Evolutionary conservation across 116 monocot species (phyloP).

Genomic region (Dioscorea cayenensis): DNA sequence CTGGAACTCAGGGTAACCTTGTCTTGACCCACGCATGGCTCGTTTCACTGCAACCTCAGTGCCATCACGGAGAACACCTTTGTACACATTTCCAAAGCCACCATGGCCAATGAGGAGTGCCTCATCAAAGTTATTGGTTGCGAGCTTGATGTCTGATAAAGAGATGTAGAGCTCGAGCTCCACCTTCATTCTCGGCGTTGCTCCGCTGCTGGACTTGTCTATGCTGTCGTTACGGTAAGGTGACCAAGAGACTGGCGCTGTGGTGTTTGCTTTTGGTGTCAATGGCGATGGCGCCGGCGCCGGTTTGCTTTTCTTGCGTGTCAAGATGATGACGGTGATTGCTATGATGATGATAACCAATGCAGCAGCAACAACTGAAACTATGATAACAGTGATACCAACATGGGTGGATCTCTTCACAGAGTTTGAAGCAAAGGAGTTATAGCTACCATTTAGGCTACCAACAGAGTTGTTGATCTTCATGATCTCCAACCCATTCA

Average conservation of each 20-base stretch:
- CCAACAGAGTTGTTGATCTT: slow-evolving; percentile 24
- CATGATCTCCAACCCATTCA: slow-evolving; percentile 87
- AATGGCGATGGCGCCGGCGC: not conserved
- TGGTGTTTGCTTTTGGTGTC: not conserved
- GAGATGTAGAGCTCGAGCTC: slow-evolving; percentile 23
- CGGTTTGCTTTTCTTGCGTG: not conserved
- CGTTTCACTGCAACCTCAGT: slow-evolving; percentile 34
- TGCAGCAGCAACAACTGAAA: not conserved
- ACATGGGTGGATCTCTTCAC: not conserved
- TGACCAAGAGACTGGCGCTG: not conserved
- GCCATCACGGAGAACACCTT: slow-evolving; percentile 18
- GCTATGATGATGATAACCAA: not conserved
- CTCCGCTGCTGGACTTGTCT: not conserved
- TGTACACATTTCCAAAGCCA: slow-evolving; percentile 34
- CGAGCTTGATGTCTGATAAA: slow-evolving; percentile 12
- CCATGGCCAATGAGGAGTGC: slow-evolving; percentile 20
- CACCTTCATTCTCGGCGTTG: not conserved
- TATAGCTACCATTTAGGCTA: no score
- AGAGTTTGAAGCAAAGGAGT: not conserved
- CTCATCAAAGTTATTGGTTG: slow-evolving; percentile 5
- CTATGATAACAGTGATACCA: not conserved
- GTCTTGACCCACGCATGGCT: slow-evolving; percentile 10
- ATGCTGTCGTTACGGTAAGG: not conserved
- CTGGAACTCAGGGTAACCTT: slow-evolving; percentile 32
- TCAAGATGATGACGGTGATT: no score